Evolutionary conservation across 2,329 filamentous ascomycete genomes (phyloP).

Genomic region (Colletotrichum sp.): DNA sequence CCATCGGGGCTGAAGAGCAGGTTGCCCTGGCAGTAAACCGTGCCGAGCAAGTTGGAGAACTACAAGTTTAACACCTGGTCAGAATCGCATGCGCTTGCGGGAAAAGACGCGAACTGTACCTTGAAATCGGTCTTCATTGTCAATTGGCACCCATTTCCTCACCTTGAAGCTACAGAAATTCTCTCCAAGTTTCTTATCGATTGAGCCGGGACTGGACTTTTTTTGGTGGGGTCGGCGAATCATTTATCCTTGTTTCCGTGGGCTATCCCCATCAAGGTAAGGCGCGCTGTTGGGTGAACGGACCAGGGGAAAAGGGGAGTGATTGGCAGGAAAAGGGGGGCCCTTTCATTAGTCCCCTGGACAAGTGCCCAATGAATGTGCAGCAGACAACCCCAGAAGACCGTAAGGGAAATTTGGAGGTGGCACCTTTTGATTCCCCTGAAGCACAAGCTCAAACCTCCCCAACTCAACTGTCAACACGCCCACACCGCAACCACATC

Average conservation of each 20-base stretch:
- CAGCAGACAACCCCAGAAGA: conserved; percentile 16
- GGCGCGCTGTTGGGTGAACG: not conserved
- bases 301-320: conserved; percentile 16
- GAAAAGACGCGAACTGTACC: conserved; percentile 53
- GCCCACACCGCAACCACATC: conserved; percentile 21
- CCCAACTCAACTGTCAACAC: conserved; percentile 21
- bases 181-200: conserved; percentile 36
- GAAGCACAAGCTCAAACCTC: conserved; percentile 25
- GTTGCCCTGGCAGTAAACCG: conserved; percentile 98
- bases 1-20: conserved; percentile 96
- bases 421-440: conserved; percentile 26
- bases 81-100: not conserved
- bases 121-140: conserved; percentile 99
- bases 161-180: conserved; percentile 8
- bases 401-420: conserved; percentile 24
- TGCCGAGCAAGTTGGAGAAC: conserved; percentile 98
- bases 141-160: conserved; percentile 39
- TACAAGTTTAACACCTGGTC: conserved; percentile 39
- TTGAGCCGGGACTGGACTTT: conserved; percentile 29
- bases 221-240: conserved; percentile 32
- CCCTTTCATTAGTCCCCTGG: conserved; percentile 22
- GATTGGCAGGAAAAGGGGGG: conserved; percentile 24
- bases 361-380: conserved; percentile 17
- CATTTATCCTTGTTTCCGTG: conserved; percentile 35
- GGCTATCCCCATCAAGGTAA: not conserved